Conservation (phyloP, 331 rosid species). For the Quercus lobata region DNA sequence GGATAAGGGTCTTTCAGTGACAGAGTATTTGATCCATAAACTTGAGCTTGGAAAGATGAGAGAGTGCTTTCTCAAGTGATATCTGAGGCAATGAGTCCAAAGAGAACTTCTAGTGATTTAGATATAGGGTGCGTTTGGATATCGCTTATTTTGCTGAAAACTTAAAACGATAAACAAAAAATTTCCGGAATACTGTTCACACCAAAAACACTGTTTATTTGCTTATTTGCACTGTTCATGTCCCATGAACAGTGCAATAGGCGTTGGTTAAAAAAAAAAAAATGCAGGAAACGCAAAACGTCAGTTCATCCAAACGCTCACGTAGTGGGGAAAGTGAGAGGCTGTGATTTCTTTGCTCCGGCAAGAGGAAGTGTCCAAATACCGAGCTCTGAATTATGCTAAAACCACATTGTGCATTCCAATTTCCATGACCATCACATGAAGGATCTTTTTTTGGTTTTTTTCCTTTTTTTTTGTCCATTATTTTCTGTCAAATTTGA, state of each 20-base stretch:
- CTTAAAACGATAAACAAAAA: too few relatives aligned
- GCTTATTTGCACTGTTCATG: too few relatives aligned
- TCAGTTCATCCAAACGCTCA: too few relatives aligned
- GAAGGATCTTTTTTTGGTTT: too few relatives aligned
- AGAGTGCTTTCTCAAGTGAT: slow-evolving; percentile 74
- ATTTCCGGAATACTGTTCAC: too few relatives aligned
- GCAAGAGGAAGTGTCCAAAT: slow-evolving; percentile 35
- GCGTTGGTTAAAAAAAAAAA: too few relatives aligned
- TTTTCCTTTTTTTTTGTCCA: too few relatives aligned
- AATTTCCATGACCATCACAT: slow-evolving; percentile 17
- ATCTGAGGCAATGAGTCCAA: slow-evolving; percentile 68
- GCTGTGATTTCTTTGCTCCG: slow-evolving; percentile 74
- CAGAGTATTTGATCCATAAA: slow-evolving; percentile 67
- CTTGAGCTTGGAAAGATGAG: slow-evolving; percentile 93
- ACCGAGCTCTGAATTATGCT: slow-evolving; percentile 18
- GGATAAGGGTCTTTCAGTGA: slow-evolving; percentile 71
- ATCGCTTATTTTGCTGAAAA: too few relatives aligned
- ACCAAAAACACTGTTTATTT: too few relatives aligned
- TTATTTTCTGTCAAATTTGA: too few relatives aligned
- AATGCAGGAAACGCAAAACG: too few relatives aligned
- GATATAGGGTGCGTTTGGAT: slow-evolving; percentile 17
- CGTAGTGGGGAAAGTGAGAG: slow-evolving; percentile 61
- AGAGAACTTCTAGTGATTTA: slow-evolving; percentile 40
- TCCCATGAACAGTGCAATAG: too few relatives aligned
- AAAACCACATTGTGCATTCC: slow-evolving; percentile 14